A percentile compares a stretch with the other conserved stretches of the same genome.
Evolutionary conservation across 805 yeast species (phyloP).

Genomic region (Candida glaebosa): DNA sequence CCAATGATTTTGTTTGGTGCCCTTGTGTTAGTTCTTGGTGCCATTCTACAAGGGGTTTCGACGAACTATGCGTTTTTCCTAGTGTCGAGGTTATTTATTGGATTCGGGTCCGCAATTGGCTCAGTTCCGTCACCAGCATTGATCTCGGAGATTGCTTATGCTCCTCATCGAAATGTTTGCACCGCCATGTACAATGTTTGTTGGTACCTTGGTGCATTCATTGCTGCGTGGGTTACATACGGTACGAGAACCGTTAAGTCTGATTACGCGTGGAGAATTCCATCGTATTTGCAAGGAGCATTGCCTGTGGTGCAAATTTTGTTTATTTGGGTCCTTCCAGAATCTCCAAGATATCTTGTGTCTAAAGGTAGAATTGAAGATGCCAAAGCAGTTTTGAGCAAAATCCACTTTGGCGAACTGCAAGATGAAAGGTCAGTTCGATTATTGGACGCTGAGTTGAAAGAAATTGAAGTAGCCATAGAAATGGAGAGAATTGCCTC

Average conservation of each 20-base stretch:
- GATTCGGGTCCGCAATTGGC: conserved; percentile 42
- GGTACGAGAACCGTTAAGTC: conserved; percentile 35
- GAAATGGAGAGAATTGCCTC: conserved; percentile 36
- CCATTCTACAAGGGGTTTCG: conserved; percentile 34
- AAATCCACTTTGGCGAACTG: conserved; percentile 38
- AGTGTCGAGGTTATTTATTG: conserved; percentile 46
- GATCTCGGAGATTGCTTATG: conserved; percentile 50
- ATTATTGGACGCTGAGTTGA: conserved; percentile 36
- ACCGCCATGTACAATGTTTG: conserved; percentile 48
- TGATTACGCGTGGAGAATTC: conserved; percentile 52
- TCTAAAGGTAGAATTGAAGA: conserved; percentile 39
- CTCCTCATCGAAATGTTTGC: conserved; percentile 39
- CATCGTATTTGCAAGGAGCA: conserved; percentile 48
- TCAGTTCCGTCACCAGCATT: conserved; percentile 46
- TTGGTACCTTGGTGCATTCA: conserved; percentile 53
- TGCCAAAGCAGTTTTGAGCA: conserved; percentile 39
- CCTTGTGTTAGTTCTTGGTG: conserved; percentile 26
- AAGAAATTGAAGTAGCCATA: conserved; percentile 37
- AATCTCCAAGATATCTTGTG: conserved; percentile 46
- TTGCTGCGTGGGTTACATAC: conserved; percentile 50
- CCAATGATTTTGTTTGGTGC: conserved; percentile 22
- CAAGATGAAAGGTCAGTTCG: conserved; percentile 21
- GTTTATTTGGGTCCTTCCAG: conserved; percentile 41
- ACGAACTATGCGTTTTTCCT: conserved; percentile 37
- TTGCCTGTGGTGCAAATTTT: conserved; percentile 41